Base-by-base conservation (phyloP, 345 rosid species). In the Zanthoxylum bungeanum region DNA sequence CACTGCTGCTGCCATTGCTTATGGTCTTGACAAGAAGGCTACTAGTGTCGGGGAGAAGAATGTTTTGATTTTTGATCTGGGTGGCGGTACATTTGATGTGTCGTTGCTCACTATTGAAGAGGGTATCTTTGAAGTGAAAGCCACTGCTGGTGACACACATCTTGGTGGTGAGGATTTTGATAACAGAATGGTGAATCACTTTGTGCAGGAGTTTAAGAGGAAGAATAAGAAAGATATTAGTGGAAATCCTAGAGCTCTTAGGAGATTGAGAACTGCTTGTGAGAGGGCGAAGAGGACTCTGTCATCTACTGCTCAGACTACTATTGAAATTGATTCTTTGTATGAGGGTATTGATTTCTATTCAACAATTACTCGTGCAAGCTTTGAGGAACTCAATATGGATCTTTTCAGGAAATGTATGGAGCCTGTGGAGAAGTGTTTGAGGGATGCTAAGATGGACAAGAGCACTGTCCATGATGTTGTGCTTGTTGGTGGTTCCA, bases 81-180 rank as follows among this genome's bases (percentile, higher is more conserved):
- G 89, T 21, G 89, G 89, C 37, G 89, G 89, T 5, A 86, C 90
- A 31, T 86, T 86, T 68, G 89, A 86, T 60, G 89, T 86, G 2
- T 86, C 89, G 8, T 72, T 86, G 69, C 84, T 86, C 10, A 81
- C 87, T 2, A 86, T 86, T 66, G 90, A 84, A 42, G 84, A 81
- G 59, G 89, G 89, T 34, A 81, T 83, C 71, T 85, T 85, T 2
- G 84, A 83, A 60, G 87, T 85, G 44, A 85, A 81, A 74, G 82
- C 89, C 2, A 85, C 87, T 0, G 89, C 87, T 4, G 89, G 89
- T 8, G 89, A 85, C 34, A 83, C 87, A 9, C 89, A 81, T 28
- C 82, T 83, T 24, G 89, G 89, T 9, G 89, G 89, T 55, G 88
- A 74, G 68, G 85, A 82, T 49, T 82, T 82, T 62, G 85, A 82